Base-by-base conservation (phyloP, 345 rosid genomes). In the Acer campestre region DNA sequence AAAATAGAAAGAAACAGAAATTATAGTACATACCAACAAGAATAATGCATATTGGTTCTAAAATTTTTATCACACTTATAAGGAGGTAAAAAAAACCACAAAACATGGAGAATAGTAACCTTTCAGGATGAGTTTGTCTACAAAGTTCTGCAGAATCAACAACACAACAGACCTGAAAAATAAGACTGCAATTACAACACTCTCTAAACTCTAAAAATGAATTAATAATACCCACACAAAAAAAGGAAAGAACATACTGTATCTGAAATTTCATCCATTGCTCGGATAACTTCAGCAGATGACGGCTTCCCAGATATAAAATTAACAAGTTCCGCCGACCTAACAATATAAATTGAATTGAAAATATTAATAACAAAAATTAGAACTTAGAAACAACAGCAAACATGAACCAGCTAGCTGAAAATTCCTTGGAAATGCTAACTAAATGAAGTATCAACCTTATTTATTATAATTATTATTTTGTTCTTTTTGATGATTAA, bases 111-210 rank as follows among this genome's bases (percentile, higher is more conserved):
- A 73, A 61, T n/a, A 75, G 31, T 22, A 62, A 93, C 99, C 94
- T 96, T 86, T 89, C 94, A 2, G 98, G 99, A 85, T 96, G 99
- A 53, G 98, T 96, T 82, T 94, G 88, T 76, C 99, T 75, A 78
- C 98, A 96, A 58, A 96, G 92, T 82, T 96, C 98, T 0, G 99
- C 99, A 9, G 99, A 96, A 80, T 96, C 99, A 73, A 94, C 91
- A 70, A 92, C 99, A 59, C 83, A 88, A 79, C 99, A 96, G 73
- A 96, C 97, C 98, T 96, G 79, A 35, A 42, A 74, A 61, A 86
- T 38, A 29, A 70, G 40, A 74, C 44, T 31, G 55, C 40, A 71
- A 76, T 40, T 68, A 80, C 7, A 65, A 0, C 25, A 53, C 49
- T 40, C 29, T 68, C 76, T 18, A 62, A 61, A 46, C 38, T 35